A percentile compares a stretch with the other conserved stretches of the same genome.
Conservation (phyloP, 176 grass and related monocot species). For the Tillandsia fasciculata region DNA sequence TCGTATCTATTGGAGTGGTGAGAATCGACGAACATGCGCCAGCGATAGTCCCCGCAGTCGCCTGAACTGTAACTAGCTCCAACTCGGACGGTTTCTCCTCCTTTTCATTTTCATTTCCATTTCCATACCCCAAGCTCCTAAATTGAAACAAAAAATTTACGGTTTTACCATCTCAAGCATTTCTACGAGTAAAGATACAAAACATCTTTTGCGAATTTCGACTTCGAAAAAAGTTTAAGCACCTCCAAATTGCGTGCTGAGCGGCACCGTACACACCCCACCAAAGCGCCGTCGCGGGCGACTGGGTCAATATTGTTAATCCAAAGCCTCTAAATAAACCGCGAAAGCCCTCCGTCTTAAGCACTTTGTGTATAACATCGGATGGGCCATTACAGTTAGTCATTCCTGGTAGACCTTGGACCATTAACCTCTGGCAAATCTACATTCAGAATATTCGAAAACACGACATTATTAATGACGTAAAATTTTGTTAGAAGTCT, state of each 20-base stretch:
- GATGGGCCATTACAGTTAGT: conserved; percentile 59
- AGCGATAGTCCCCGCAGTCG: conserved; percentile 78
- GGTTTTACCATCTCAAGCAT: neutral
- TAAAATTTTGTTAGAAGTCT: neutral
- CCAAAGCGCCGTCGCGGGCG: conserved; percentile 96
- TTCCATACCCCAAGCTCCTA: conserved; percentile 82
- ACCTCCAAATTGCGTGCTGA: conserved; percentile 95
- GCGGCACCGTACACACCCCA: conserved; percentile 82
- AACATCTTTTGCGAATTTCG: neutral
- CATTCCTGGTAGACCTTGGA: conserved; percentile 83
- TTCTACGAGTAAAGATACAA: neutral
- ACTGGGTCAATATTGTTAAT: conserved; percentile 72
- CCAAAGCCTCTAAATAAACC: conserved; percentile 94
- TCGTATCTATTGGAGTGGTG: conserved; percentile 91
- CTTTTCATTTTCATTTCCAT: conserved; percentile 40
- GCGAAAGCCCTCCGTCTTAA: conserved; percentile 56
- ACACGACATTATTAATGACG: neutral
- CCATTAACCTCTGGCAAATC: conserved; percentile 96
- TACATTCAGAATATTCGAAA: conserved; percentile 13
- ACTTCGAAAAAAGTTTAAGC: neutral
- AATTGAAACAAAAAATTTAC: conserved; percentile 4
- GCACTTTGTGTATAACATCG: conserved; percentile 65
- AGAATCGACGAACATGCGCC: conserved; percentile 95
- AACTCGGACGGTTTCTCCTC: conserved; percentile 67
- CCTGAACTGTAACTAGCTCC: conserved; percentile 78